Evolutionary conservation across 495 filamentous ascomycete species (phyloP), one percentile per base, ranked within the genome.

Genomic region (Viridothelium virens): DNA sequence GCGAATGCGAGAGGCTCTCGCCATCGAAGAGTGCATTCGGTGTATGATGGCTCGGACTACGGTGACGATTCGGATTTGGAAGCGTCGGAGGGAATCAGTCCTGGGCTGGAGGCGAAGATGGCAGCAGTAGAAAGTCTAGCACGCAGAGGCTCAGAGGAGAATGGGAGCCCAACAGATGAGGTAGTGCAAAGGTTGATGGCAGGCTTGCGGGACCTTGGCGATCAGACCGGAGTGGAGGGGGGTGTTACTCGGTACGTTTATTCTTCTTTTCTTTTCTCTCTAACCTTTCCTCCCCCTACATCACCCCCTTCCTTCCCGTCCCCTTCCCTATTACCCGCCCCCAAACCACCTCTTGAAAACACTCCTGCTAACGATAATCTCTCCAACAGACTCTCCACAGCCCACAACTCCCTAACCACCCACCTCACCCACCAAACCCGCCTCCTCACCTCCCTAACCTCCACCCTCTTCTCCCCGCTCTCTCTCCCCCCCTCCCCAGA

Each of bases 361-460:
- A n/a, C n/a, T n/a, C n/a, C n/a, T n/a, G n/a, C n/a, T n/a, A n/a
- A n/a, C n/a, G n/a, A n/a, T 73, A 76, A 48, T 76, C 68, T 63
- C 62, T 11, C 46, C 70, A 62, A 59, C 69, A 95, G 92, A 72
- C 81, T 96, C 66, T 91, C 92, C 71, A 95, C 91, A 36, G 90
- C 91, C 44, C 90, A 97, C 76, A 86, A 88, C 48, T 91, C 92
- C 18, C 82, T 97, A 41, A 86, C 90, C 63, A 87, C 89, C 39
- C 90, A 96, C 74, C 82, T 96, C 44, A 82, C 83, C n/a, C 87
- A 94, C 77, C 91, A 96, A 80, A 89, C 90, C 38, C 87, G 89
- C 62, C 84, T 86, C 25, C 82, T 96, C 5, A 89, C 92, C 76
- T 89, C 86, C 62, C 86, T 97, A 50, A 84, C 87, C 50, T 89